phyloP scores from a whole-genome alignment of 306 rosid genomes.

The Acacia confusa region DNA sequence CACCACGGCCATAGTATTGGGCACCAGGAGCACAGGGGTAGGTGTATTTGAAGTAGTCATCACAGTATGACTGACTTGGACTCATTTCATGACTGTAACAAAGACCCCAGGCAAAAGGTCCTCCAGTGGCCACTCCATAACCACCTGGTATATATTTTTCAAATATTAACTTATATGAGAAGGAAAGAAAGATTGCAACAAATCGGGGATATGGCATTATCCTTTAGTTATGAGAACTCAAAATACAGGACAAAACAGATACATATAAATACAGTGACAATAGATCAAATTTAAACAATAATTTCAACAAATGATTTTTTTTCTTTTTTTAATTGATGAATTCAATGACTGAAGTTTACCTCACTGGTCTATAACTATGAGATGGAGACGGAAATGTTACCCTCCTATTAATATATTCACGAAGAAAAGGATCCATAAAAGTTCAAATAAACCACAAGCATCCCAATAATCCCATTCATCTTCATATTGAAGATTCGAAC shows the following conservation, averaged over 20 bases:
- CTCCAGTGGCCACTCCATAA: conserved; percentile 96
- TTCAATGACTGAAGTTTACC: neutral
- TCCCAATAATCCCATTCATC: conserved; percentile 7
- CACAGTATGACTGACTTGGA: conserved; percentile 86
- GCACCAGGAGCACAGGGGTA: conserved; percentile 96
- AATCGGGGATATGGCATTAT: neutral
- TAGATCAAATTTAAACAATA: neutral
- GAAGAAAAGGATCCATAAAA: neutral
- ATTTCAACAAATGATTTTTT: neutral
- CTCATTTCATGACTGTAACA: conserved; percentile 95
- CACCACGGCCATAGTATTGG: conserved; percentile 92
- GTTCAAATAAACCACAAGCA: neutral
- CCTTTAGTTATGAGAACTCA: neutral
- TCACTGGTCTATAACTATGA: neutral
- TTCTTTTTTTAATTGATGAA: neutral
- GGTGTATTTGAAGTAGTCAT: conserved; percentile 71
- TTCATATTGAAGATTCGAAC: neutral
- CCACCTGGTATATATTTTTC: conserved; percentile 49
- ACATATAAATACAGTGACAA: neutral
- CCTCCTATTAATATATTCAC: neutral
- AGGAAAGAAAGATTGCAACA: neutral
- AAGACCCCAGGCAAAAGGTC: conserved; percentile 92
- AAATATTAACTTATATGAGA: neutral
- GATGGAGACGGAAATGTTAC: neutral
- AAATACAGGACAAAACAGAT: neutral